A percentile compares a stretch with the other conserved stretches of the same genome.
Evolutionary conservation across 2,329 filamentous ascomycete species (phyloP).

Genomic region (Boeremia lycopersici): DNA sequence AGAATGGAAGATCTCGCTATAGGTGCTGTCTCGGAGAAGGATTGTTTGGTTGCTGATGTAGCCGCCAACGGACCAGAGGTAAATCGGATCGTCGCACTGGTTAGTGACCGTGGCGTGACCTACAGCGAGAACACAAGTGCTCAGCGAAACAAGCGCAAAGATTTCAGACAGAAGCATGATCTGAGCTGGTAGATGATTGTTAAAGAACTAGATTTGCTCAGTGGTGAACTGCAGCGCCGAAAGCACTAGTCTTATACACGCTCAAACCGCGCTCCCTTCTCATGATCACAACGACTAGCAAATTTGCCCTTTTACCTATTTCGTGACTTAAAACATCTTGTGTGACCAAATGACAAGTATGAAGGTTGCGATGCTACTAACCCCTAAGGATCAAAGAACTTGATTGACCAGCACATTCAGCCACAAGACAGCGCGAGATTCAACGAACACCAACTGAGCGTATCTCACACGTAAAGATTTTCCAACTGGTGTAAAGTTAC

Average conservation of each 20-base stretch:
- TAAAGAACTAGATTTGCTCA: not conserved
- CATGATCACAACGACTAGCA: not conserved
- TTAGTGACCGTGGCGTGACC: slow-evolving; percentile 41
- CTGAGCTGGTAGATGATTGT: no score
- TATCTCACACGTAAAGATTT: not conserved
- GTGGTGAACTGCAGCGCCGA: not conserved
- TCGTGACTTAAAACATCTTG: not conserved
- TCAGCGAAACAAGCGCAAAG: not conserved
- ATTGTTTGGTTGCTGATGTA: slow-evolving; percentile 21
- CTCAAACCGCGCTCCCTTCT: not conserved
- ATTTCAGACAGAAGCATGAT: slow-evolving; percentile 5
- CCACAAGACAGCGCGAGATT: slow-evolving; percentile 15
- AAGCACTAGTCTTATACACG: not conserved
- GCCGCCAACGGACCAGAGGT: slow-evolving; percentile 39
- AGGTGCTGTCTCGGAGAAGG: slow-evolving; percentile 31
- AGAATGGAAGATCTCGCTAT: slow-evolving; percentile 30
- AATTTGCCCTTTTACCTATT: not conserved
- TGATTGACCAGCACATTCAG: slow-evolving; percentile 27
- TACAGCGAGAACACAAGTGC: slow-evolving; percentile 19
- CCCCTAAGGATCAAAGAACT: slow-evolving; percentile 9
- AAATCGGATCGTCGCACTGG: slow-evolving; percentile 36
- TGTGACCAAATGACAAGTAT: slow-evolving; percentile 7
- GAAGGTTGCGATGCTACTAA: slow-evolving; percentile 15
- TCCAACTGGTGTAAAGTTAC: not conserved
- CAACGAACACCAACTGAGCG: slow-evolving; percentile 13